A percentile compares a stretch with the other conserved stretches of the same genome.
phyloP scores from a whole-genome alignment of 345 rosid genomes.

The Eucalyptus shirleyi region DNA sequence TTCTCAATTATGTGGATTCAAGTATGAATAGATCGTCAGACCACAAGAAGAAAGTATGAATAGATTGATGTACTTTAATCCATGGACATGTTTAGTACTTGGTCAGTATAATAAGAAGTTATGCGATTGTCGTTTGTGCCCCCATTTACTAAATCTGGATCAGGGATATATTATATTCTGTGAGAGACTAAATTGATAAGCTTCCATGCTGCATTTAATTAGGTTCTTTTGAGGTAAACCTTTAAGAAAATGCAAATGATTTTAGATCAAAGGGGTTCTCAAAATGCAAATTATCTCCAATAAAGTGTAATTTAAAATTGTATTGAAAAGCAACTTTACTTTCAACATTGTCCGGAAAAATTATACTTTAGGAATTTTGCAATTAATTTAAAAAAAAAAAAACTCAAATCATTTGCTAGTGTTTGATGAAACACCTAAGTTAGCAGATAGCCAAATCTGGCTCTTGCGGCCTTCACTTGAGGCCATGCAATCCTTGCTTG shows the following conservation, averaged over 20 bases:
- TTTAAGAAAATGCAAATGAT: neutral
- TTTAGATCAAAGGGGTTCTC: neutral
- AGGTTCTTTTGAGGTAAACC: neutral
- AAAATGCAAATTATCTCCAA: neutral
- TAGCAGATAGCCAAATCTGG: rapidly evolving
- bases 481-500: rapidly evolving
- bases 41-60: neutral
- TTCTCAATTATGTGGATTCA: neutral
- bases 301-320: neutral
- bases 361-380: neutral
- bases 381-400: neutral
- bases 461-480: neutral
- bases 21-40: neutral
- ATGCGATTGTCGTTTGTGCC: neutral
- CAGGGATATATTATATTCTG: neutral
- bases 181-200: neutral
- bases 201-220: neutral
- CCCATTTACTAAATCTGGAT: neutral
- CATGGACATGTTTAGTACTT: neutral
- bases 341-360: rapidly evolving
- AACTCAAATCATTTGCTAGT: rapidly evolving
- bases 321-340: neutral
- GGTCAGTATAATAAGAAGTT: neutral
- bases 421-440: rapidly evolving
- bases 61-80: neutral